Evolutionary conservation across 2,329 filamentous ascomycete species (phyloP).

Genomic region (Aspergillus aculeatus): DNA sequence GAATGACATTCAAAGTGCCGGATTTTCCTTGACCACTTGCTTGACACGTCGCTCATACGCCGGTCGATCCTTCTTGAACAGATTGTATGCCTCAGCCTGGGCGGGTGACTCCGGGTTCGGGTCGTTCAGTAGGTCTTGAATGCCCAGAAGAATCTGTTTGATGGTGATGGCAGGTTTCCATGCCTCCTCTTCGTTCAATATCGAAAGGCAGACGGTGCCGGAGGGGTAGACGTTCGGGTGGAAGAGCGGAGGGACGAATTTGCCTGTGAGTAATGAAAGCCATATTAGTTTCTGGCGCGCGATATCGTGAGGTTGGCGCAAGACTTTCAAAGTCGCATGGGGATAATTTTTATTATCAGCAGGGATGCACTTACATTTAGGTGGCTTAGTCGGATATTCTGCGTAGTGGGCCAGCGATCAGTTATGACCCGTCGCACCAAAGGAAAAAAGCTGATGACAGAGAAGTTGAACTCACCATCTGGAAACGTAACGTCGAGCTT

Average conservation of each 20-base stretch:
- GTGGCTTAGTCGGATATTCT: constrained; percentile 99
- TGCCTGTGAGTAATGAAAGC: constrained; percentile 59
- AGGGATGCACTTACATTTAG: constrained; percentile 72
- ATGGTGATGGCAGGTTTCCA: constrained; percentile 99
- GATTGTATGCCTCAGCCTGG: constrained; percentile 94
- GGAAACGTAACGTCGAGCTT: constrained; percentile 92
- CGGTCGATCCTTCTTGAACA: constrained; percentile 84
- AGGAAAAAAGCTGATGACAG: not conserved
- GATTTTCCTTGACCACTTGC: constrained; percentile 86
- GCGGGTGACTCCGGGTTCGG: constrained; percentile 96
- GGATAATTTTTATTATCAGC: not conserved
- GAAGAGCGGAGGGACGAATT: constrained; percentile 93
- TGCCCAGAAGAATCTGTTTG: constrained; percentile 93
- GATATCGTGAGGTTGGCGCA: not conserved
- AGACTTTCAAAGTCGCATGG: not conserved
- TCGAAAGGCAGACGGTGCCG: constrained; percentile 94
- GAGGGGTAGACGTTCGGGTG: constrained; percentile 99
- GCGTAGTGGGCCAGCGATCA: constrained; percentile 15
- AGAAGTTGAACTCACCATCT: constrained; percentile 64
- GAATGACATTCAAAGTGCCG: constrained; percentile 58
- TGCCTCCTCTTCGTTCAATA: constrained; percentile 95
- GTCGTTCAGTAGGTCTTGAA: constrained; percentile 92
- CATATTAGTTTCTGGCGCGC: not conserved
- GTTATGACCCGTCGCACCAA: constrained; percentile 10
- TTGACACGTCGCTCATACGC: constrained; percentile 89